Evolutionary conservation across 306 rosid genomes (phyloP).

Genomic region (Prosopis cineraria): DNA sequence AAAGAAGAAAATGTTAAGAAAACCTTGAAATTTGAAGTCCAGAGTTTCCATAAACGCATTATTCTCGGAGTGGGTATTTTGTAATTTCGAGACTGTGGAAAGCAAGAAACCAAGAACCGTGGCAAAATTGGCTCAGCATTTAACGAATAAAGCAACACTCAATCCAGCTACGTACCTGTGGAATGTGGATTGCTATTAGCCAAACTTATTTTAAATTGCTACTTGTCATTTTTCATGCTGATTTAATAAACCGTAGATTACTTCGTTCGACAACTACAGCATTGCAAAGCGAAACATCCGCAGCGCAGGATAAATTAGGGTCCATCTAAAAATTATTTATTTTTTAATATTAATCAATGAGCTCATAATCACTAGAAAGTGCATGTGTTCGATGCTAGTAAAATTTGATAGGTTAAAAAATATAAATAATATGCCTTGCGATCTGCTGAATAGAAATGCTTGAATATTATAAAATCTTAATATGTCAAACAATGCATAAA

Average conservation of each 20-base stretch:
- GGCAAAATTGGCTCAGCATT: neutral
- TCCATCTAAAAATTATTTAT: no score
- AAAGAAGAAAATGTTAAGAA: neutral
- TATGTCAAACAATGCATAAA: no score
- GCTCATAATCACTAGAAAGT: no score
- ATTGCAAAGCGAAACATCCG: neutral
- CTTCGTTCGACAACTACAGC: neutral
- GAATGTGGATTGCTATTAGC: neutral
- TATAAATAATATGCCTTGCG: no score
- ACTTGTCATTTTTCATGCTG: neutral
- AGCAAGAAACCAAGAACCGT: neutral
- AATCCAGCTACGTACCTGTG: neutral
- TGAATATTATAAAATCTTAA: no score
- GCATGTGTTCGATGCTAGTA: no score
- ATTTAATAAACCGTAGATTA: neutral
- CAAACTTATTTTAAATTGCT: neutral
- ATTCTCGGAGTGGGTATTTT: neutral
- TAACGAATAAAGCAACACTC: neutral
- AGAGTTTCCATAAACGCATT: neutral
- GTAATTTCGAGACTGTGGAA: neutral
- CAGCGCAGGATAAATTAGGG: neutral
- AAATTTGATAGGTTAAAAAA: no score
- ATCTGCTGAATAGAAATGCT: no score
- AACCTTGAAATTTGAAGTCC: constrained; percentile 13
- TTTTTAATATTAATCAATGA: no score